A percentile compares a stretch with the other conserved stretches of the same genome.
Conservation (phyloP, 441 rosid genomes). For the Flueggea neowawraea region DNA sequence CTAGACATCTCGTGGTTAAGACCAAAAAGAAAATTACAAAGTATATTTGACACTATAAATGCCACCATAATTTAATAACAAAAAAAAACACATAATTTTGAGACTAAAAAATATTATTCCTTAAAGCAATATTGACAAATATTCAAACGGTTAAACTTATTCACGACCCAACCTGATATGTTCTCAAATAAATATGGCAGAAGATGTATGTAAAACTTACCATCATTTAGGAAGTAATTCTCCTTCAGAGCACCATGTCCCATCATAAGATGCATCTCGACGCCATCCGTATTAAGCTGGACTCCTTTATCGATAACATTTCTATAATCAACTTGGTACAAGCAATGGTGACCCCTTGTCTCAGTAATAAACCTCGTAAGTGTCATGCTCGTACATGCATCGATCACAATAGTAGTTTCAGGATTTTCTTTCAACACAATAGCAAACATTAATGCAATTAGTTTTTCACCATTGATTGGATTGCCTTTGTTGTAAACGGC, state of each 20-base stretch:
- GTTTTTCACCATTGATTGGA: slow-evolving; percentile 86
- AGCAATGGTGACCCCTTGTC: slow-evolving; percentile 80
- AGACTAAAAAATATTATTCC: no score
- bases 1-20: no score
- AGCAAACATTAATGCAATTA: slow-evolving; percentile 83
- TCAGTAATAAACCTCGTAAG: slow-evolving; percentile 63
- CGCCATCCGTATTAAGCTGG: slow-evolving; percentile 63
- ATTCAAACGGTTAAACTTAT: no score
- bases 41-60: no score
- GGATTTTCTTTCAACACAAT: slow-evolving; percentile 80
- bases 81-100: no score
- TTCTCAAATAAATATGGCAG: no score
- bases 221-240: slow-evolving; percentile 88
- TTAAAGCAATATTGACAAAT: no score
- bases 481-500: slow-evolving; percentile 77
- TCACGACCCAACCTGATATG: no score
- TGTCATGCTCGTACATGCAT: slow-evolving; percentile 85
- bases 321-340: slow-evolving; percentile 88
- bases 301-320: slow-evolving; percentile 91
- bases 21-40: no score
- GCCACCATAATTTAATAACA: no score
- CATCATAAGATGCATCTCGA: slow-evolving; percentile 93
- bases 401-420: slow-evolving; percentile 78
- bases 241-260: slow-evolving; percentile 96
- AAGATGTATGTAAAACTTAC: no score